These are phyloP conservation scores for Sclerotiophoma versabilis DNA, from an alignment of 2,329 filamentous ascomycete species.

Conservation along the genomic window DNA sequence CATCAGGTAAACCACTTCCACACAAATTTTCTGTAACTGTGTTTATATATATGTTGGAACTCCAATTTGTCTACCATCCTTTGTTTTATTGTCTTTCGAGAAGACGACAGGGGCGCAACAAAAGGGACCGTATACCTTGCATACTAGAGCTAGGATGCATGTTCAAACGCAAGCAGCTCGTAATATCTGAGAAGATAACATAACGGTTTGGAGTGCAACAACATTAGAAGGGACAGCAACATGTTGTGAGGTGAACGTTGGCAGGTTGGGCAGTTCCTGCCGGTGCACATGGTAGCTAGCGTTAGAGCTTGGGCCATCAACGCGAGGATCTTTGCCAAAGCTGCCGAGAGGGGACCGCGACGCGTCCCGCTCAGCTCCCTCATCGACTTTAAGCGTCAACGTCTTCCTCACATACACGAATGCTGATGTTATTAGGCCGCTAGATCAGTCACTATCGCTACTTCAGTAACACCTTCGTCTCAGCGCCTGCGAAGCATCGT, in stretches of 20 bases:
- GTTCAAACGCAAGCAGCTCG: too few relatives aligned
- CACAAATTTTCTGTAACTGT: too few relatives aligned
- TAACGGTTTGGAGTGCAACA: neutral
- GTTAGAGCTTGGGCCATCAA: neutral
- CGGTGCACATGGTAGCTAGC: neutral
- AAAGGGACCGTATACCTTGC: too few relatives aligned
- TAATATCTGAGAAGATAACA: neutral
- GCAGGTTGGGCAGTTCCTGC: conserved; percentile 8
- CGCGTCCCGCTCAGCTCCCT: neutral
- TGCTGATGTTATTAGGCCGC: too few relatives aligned
- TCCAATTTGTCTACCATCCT: too few relatives aligned
- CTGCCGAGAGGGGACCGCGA: neutral
- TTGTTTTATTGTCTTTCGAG: too few relatives aligned
- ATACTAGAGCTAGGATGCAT: too few relatives aligned
- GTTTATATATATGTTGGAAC: too few relatives aligned
- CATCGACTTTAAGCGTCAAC: neutral
- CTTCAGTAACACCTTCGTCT: too few relatives aligned
- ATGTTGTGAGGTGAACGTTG: neutral
- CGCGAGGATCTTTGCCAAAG: conserved; percentile 1
- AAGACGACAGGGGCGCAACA: too few relatives aligned
- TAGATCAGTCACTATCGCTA: neutral
- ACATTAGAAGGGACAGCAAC: neutral
- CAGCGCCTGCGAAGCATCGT: too few relatives aligned
- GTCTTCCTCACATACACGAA: neutral
- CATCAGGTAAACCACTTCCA: too few relatives aligned